Evolutionary conservation across 331 rosid genomes (phyloP).

Genomic region (Pyracantha coccinea): DNA sequence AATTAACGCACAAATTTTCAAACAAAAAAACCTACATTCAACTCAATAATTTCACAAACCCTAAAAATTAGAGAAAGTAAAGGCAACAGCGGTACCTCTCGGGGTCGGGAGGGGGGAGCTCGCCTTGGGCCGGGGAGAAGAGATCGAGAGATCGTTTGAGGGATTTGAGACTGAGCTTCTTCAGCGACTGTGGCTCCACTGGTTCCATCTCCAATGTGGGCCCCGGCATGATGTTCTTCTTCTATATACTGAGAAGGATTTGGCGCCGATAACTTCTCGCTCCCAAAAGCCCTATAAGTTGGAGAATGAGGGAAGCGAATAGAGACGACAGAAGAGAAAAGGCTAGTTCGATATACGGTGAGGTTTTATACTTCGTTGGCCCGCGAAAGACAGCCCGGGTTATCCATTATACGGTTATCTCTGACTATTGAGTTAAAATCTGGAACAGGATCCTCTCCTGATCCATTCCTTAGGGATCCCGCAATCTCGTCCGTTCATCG

Average conservation of each 20-base stretch:
- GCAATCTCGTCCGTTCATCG: too few species aligned
- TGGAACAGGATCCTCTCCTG: too few species aligned
- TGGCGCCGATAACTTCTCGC: background rate
- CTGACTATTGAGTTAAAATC: too few species aligned
- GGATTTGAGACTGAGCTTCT: slow-evolving; percentile 83
- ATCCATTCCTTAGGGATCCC: too few species aligned
- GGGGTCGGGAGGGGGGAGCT: slow-evolving; percentile 53
- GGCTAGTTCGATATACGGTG: background rate
- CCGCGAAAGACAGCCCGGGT: too few species aligned
- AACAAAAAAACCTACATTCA: too few species aligned
- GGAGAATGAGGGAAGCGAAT: background rate
- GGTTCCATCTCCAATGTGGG: slow-evolving; percentile 46
- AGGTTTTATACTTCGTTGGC: too few species aligned
- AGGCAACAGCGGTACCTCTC: slow-evolving; percentile 29
- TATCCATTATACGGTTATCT: too few species aligned
- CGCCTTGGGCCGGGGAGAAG: slow-evolving; percentile 62
- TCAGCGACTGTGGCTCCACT: slow-evolving; percentile 80
- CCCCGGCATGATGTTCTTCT: slow-evolving; percentile 32
- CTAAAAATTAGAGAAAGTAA: background rate
- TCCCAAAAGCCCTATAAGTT: background rate
- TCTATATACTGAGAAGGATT: background rate
- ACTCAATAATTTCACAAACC: too few species aligned
- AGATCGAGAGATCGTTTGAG: slow-evolving; percentile 78
- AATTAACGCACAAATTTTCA: background rate
- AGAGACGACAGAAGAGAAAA: background rate